Conservation (phyloP, 106 monocot species). For the Ottelia alismoides region DNA sequence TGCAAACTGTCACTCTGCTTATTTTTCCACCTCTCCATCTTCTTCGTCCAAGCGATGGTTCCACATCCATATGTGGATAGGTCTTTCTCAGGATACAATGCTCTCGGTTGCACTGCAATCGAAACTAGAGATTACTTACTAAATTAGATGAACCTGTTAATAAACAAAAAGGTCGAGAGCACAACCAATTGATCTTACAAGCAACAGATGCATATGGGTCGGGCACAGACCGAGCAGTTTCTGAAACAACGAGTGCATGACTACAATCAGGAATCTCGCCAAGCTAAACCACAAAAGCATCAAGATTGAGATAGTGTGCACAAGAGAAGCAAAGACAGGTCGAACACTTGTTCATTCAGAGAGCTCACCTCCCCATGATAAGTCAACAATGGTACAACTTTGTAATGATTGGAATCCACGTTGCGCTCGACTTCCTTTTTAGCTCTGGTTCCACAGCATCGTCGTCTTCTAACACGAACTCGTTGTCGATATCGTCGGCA, state of each 20-base stretch:
- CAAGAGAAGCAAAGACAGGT: background rate
- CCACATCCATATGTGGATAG: constrained; percentile 65
- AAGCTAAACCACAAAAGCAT: constrained; percentile 17
- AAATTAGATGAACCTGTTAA: background rate
- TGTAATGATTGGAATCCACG: too few species aligned
- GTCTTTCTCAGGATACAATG: constrained; percentile 53
- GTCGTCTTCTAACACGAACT: constrained; percentile 24
- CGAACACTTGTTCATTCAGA: too few species aligned
- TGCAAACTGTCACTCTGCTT: constrained; percentile 24
- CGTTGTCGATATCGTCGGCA: constrained; percentile 53
- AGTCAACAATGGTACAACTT: constrained; percentile 31
- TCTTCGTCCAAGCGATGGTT: constrained; percentile 60
- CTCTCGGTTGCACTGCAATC: constrained; percentile 33
- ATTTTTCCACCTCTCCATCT: constrained; percentile 42
- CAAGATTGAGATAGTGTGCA: background rate
- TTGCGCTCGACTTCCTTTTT: too few species aligned
- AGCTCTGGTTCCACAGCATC: too few species aligned
- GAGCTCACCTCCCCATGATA: constrained; percentile 39
- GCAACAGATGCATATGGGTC: constrained; percentile 1
- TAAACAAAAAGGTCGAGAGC: background rate
- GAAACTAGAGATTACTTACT: too few species aligned
- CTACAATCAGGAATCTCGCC: constrained; percentile 28
- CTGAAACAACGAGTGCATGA: constrained; percentile 37
- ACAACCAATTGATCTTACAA: constrained; percentile 1
- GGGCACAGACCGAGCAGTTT: constrained; percentile 1